These are phyloP conservation scores for Oxyria digyna DNA, from an alignment of 148 eudicot genomes.

Conservation along the genomic window DNA sequence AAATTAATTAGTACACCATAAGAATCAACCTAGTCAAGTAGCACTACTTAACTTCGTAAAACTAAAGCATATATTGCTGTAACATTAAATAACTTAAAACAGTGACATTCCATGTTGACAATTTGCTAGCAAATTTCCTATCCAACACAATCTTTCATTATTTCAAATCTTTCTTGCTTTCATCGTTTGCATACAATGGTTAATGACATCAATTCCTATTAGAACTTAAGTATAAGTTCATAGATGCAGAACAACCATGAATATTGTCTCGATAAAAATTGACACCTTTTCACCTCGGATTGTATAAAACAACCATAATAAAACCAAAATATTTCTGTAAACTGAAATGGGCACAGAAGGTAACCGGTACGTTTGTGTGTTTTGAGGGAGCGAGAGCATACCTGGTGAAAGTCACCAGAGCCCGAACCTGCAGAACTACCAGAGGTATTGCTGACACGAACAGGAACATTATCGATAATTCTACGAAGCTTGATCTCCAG, in stretches of 20 bases:
- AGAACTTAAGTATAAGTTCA: background rate
- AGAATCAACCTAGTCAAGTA: background rate
- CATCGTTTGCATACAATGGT: background rate
- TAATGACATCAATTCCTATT: background rate
- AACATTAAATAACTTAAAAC: background rate
- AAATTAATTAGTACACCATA: too few relatives aligned
- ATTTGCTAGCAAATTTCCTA: background rate
- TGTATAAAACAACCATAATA: background rate
- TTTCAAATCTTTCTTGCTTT: background rate
- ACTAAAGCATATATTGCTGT: background rate
- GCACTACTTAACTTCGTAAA: background rate
- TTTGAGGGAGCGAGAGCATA: constrained; percentile 11
- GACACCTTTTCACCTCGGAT: too few relatives aligned
- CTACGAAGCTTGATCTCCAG: constrained; percentile 87
- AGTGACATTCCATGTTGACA: background rate
- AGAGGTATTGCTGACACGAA: constrained; percentile 86
- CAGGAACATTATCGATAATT: constrained; percentile 83
- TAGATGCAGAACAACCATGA: background rate
- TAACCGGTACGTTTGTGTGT: background rate
- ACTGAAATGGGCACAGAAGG: background rate
- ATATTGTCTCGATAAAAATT: too few relatives aligned
- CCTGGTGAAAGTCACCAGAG: constrained; percentile 99
- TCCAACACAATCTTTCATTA: background rate
- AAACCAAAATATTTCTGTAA: background rate
- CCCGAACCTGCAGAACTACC: constrained; percentile 99